Evolutionary conservation across 1,139 yeast genomes (phyloP).

Genomic region (Zygosaccharomyces pseudobailii): DNA sequence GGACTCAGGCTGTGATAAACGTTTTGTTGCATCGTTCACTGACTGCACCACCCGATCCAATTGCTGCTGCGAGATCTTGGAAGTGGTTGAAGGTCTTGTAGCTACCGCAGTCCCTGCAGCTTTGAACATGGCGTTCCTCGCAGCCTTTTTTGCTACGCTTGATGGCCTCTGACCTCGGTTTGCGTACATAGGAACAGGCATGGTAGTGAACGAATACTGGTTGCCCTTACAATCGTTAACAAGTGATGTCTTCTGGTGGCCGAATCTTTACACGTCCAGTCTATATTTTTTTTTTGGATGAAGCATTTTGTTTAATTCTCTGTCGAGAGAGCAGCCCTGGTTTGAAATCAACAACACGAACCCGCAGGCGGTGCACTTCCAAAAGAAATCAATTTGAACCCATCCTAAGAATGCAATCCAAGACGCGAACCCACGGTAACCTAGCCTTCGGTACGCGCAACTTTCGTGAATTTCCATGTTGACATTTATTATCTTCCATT

Average conservation of each 20-base stretch:
- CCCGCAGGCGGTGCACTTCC: neutral
- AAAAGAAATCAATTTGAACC: neutral
- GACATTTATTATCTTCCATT: neutral
- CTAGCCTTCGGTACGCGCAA: neutral
- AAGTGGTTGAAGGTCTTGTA: neutral
- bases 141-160: slow-evolving; percentile 27
- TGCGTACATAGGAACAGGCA: slow-evolving; percentile 10
- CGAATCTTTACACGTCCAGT: neutral
- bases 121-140: slow-evolving; percentile 26
- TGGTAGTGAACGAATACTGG: slow-evolving; percentile 18
- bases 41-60: slow-evolving; percentile 36
- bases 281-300: neutral
- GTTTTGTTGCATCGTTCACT: slow-evolving; percentile 58
- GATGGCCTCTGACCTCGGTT: slow-evolving; percentile 10
- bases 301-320: neutral
- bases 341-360: neutral
- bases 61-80: slow-evolving; percentile 18
- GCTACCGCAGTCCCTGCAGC: slow-evolving; percentile 10
- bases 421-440: neutral
- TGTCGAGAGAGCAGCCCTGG: neutral
- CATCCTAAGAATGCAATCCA: neutral
- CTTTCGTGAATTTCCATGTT: neutral
- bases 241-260: neutral
- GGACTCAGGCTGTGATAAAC: slow-evolving; percentile 56
- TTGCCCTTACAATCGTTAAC: slow-evolving; percentile 7